Percentiles rank a stretch among this genome's conserved stretches.
Evolutionary conservation across 305 asterid genomes (phyloP).

Genomic region (Fraxinus albicans): DNA sequence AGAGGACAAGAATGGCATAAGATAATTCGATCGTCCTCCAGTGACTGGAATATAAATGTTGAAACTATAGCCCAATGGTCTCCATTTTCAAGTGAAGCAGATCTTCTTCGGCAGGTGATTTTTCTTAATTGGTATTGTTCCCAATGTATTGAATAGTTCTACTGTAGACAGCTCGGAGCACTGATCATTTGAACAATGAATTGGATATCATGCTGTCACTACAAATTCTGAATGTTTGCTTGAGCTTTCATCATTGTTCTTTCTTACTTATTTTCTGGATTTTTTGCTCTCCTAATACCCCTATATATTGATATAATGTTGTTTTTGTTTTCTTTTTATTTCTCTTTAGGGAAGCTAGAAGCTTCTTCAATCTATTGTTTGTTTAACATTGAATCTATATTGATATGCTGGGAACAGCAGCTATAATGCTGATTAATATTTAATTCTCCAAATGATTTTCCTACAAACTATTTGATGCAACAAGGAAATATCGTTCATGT

Average conservation of each 20-base stretch:
- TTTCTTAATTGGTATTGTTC: constrained; percentile 10
- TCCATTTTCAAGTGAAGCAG: constrained; percentile 79
- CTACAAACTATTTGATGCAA: background rate
- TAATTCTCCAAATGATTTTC: background rate
- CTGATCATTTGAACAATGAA: constrained; percentile 5
- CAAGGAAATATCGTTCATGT: background rate
- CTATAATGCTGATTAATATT: background rate
- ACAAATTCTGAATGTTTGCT: background rate
- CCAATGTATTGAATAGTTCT: background rate
- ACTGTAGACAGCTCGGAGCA: background rate
- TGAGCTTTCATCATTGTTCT: background rate
- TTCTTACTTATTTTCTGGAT: background rate
- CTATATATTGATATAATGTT: background rate
- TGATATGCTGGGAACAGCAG: background rate
- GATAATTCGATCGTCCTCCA: constrained; percentile 52
- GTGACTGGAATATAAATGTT: constrained; percentile 71
- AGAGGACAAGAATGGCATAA: constrained; percentile 53
- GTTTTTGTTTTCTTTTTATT: background rate
- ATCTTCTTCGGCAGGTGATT: constrained; percentile 77
- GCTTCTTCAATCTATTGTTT: background rate
- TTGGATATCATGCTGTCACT: background rate
- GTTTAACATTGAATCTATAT: background rate
- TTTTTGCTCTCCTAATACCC: background rate
- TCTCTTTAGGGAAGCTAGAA: background rate
- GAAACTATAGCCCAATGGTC: constrained; percentile 84